These are phyloP conservation scores for Rostrohypoxylon terebratum DNA, from an alignment of 495 filamentous ascomycete species.

Conservation along the genomic window DNA sequence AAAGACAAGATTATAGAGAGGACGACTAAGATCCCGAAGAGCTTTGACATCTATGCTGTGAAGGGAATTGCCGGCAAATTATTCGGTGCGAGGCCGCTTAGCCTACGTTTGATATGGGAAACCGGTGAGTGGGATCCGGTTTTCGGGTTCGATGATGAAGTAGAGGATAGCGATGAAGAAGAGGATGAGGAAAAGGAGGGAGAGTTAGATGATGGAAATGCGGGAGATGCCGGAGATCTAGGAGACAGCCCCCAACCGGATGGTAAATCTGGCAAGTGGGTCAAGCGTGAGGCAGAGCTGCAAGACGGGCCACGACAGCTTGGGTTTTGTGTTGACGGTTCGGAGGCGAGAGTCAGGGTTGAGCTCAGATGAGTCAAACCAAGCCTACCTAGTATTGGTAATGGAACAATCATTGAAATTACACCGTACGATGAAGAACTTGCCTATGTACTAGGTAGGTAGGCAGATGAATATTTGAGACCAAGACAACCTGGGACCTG, in stretches of 20 bases:
- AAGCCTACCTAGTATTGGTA: not conserved
- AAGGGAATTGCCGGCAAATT: constrained; percentile 79
- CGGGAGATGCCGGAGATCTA: constrained; percentile 5
- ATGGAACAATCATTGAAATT: constrained; percentile 6
- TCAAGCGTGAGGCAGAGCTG: constrained; percentile 82
- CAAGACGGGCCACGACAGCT: constrained; percentile 83
- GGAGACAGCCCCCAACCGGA: constrained; percentile 32
- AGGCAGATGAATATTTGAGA: not conserved
- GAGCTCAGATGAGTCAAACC: constrained; percentile 54
- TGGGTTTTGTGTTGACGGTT: constrained; percentile 82
- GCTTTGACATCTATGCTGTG: constrained; percentile 81
- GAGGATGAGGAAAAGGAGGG: constrained; percentile 58
- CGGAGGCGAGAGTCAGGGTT: constrained; percentile 75
- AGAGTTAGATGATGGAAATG: constrained; percentile 28
- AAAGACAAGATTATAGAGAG: constrained; percentile 30
- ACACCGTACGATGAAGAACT: not conserved
- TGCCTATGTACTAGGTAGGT: too few species aligned
- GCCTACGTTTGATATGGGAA: constrained; percentile 77
- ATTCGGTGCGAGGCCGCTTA: constrained; percentile 73
- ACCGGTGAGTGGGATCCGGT: constrained; percentile 88
- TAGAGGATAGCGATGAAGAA: constrained; percentile 66
- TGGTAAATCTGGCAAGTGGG: constrained; percentile 63
- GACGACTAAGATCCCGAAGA: constrained; percentile 73
- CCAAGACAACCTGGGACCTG: not conserved
- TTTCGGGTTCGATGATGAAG: constrained; percentile 69